phyloP scores from a whole-genome alignment of 495 filamentous ascomycete species.

The Hyaloscypha finlandica region DNA sequence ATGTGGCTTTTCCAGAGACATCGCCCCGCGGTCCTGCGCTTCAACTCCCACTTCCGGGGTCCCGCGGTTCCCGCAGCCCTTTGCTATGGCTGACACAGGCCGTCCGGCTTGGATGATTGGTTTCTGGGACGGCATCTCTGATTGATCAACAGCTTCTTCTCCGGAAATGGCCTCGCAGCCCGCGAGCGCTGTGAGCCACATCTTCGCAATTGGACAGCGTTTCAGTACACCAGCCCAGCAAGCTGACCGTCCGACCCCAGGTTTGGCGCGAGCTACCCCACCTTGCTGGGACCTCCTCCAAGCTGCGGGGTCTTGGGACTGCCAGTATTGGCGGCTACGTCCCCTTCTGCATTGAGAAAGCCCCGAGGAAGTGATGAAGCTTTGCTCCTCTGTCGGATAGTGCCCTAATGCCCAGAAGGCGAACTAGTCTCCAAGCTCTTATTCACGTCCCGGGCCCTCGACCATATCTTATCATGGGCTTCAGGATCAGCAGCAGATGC shows the following conservation, averaged over 20 bases:
- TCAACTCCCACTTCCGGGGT: no score
- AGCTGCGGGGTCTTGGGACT: not conserved
- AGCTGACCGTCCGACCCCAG: not conserved
- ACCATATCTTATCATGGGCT: not conserved
- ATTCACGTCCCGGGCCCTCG: not conserved
- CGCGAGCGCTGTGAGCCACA: not conserved
- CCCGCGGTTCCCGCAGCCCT: not conserved
- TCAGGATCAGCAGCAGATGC: not conserved
- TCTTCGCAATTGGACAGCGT: not conserved
- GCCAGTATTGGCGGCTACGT: not conserved
- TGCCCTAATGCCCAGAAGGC: not conserved
- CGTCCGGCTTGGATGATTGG: not conserved
- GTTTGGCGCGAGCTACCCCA: not conserved
- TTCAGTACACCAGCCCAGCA: not conserved
- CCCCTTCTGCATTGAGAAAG: not conserved
- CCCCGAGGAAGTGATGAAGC: not conserved
- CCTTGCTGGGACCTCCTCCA: not conserved
- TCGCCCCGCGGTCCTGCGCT: not conserved
- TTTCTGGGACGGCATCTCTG: not conserved
- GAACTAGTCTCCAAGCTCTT: not conserved
- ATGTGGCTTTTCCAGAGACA: not conserved
- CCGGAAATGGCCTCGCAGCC: not conserved
- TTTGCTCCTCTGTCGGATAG: conserved; percentile 1
- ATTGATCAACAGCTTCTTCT: not conserved
- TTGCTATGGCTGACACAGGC: not conserved